Conservation (phyloP, 2,329 filamentous ascomycete species). For the Zymoseptoria brevis region DNA sequence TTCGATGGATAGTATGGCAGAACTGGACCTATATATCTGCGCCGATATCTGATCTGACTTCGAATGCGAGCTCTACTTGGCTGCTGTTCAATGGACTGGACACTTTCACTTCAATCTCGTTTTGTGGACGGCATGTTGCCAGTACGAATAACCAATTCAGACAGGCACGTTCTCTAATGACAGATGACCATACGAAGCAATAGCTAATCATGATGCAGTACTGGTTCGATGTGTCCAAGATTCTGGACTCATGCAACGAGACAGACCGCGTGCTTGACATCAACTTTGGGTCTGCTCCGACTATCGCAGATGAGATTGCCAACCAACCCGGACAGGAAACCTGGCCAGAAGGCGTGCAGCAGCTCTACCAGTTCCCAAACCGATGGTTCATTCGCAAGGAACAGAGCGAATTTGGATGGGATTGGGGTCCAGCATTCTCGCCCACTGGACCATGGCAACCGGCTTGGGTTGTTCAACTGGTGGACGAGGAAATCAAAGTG, state of each 20-base stretch:
- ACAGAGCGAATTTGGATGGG: slow-evolving; percentile 58
- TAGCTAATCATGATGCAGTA: slow-evolving; percentile 31
- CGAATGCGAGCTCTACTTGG: slow-evolving; percentile 39
- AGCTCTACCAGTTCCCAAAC: slow-evolving; percentile 45
- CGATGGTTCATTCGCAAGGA: slow-evolving; percentile 53
- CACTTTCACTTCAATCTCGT: slow-evolving; percentile 49
- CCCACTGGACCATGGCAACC: slow-evolving; percentile 46
- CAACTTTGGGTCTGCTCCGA: slow-evolving; percentile 51
- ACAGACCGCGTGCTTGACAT: slow-evolving; percentile 37
- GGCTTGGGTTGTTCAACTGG: slow-evolving; percentile 49
- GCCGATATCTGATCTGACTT: slow-evolving; percentile 34
- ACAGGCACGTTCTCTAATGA: slow-evolving; percentile 28
- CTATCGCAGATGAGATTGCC: slow-evolving; percentile 47
- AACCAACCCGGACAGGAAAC: slow-evolving; percentile 39
- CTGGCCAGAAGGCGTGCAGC: slow-evolving; percentile 45
- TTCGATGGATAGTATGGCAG: slow-evolving; percentile 50
- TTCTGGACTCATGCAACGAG: slow-evolving; percentile 36
- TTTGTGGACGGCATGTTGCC: slow-evolving; percentile 49
- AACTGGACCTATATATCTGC: slow-evolving; percentile 56
- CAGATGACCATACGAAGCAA: background rate
- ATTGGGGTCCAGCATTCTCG: slow-evolving; percentile 26
- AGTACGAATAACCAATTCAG: slow-evolving; percentile 56
- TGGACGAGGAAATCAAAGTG: slow-evolving; percentile 37
- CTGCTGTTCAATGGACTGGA: slow-evolving; percentile 56
- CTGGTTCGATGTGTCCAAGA: slow-evolving; percentile 48